Base-by-base conservation (phyloP, 176 grass and related monocot genomes). In the Hordeum marinum region DNA sequence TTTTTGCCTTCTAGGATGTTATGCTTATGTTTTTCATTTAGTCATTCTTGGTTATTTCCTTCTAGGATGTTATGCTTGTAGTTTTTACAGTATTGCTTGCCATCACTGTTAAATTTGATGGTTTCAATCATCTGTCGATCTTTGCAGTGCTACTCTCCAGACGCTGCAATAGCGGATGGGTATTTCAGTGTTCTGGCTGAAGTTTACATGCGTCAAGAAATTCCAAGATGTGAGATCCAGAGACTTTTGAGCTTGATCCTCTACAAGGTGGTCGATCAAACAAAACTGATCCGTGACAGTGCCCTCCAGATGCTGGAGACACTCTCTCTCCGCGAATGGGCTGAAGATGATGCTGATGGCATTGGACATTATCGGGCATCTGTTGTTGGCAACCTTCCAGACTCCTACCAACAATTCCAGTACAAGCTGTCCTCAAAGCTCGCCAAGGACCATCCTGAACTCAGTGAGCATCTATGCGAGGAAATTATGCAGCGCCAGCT, bases 401-500 rank as follows among this genome's bases (percentile, higher is more conserved):
- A 98, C 81, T 98, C 96, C 36, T 98, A 98, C 77, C 96, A 98
- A 64, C 96, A 98, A 72, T 98, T 98, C 84, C 93, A 98, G 63
- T 98, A 98, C 72, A 98, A 94, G 78, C 79, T 98, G 34, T 98
- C 96, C 18, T 90, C 89, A 39, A 98, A 95, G 84, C 96, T 98
- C 81, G 91, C 96, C 58, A 98, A 98, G 87, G 96, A 98, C 88
- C 96, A 94, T 90, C 96, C 93, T 83, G 96, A 98, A 85, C 81
- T 98, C 45, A 95, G 93, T 80, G 96, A 98, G 50, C 88, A 90
- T 61, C 86, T 98, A 10, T 95, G 93, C 9, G 84, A 80, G 85
- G 96, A 98, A 87, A 98, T 98, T 76, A 98, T 98, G 96, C 93
- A 95, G 86, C 93, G 96, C 31, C 96, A 95, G 68, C 96, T 98